Base-by-base conservation (phyloP, 306 rosid genomes). In the Alnus rubra region DNA sequence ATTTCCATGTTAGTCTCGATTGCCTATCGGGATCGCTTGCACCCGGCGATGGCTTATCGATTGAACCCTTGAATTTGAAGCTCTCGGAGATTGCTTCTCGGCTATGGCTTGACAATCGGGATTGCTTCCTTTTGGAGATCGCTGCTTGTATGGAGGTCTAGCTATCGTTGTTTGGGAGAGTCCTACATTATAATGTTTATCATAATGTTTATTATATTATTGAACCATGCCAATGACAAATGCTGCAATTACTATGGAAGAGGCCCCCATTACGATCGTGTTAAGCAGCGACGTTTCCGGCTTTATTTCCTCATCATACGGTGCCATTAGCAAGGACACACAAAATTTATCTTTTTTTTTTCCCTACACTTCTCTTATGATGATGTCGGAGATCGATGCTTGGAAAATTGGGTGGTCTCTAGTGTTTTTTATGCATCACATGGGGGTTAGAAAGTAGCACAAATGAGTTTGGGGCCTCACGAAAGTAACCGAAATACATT, bases 211-310 rank as follows among this genome's bases (percentile, higher is more conserved):
- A 23, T 23, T 23, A 39, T 39, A 39, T 5, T 3, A 39, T 39
- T 3, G 5, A 65, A 81, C 2, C 10, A 74, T 9, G 28, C 7
- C 45, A 3, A 78, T 35, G 42, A 75, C 72, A 10, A 59, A 15
- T 52, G 71, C 47, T 70, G 64, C 88, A 9, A 85, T 72, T 2
- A 71, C 45, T 2, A 74, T 0, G 78, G 78, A 51, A 4, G 85
- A 69, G 37, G 55, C 69, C 64, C 73, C 83, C 19, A 85, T 52
- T 59, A 75, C 76, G 16, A 49, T 42, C 37, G 78, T 54, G 81
- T 85, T 85, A 4, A 73, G 3, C 10, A 39, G 28, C 69, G 55
- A n/a, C 5, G 48, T 58, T 0, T 74, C 44, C 4, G 7, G 49
- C 44, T 70, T 55, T 42, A 15, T 39, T 31, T 67, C 67, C 8